These are phyloP conservation scores for Lizanozyma gosingica DNA, from an alignment of 1,139 yeast species.

Conservation along the genomic window DNA sequence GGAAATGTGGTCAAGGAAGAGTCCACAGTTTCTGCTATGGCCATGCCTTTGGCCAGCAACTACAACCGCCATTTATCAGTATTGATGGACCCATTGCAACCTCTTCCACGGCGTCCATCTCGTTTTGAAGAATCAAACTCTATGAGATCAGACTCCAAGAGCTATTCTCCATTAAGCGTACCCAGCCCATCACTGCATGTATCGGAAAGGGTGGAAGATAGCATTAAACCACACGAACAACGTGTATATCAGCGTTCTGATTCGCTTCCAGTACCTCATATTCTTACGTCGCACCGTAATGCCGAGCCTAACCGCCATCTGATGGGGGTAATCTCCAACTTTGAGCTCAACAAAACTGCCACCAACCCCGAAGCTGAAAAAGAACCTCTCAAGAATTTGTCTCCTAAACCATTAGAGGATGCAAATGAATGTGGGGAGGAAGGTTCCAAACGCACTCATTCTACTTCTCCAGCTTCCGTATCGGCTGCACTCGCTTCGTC, in stretches of 20 bases:
- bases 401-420: background rate
- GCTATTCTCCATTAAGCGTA: slow-evolving; percentile 9
- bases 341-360: background rate
- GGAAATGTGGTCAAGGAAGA: background rate
- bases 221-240: background rate
- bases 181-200: slow-evolving; percentile 4
- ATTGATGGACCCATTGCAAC: slow-evolving; percentile 19
- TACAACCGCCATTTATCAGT: slow-evolving; percentile 14
- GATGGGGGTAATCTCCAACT: background rate
- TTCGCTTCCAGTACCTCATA: background rate
- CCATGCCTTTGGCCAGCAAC: slow-evolving; percentile 9
- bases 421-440: no score
- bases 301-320: background rate
- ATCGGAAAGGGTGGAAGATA: background rate
- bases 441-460: background rate
- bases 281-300: background rate
- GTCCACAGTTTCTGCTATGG: background rate
- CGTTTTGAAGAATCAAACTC: slow-evolving; percentile 1
- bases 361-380: background rate
- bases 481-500: background rate
- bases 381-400: background rate
- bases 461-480: background rate
- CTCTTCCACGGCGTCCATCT: slow-evolving; percentile 8
- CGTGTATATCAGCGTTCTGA: background rate
- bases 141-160: slow-evolving; percentile 8